Evolutionary conservation across 148 eudicot species (phyloP).

Genomic region (Rhododendron molle): DNA sequence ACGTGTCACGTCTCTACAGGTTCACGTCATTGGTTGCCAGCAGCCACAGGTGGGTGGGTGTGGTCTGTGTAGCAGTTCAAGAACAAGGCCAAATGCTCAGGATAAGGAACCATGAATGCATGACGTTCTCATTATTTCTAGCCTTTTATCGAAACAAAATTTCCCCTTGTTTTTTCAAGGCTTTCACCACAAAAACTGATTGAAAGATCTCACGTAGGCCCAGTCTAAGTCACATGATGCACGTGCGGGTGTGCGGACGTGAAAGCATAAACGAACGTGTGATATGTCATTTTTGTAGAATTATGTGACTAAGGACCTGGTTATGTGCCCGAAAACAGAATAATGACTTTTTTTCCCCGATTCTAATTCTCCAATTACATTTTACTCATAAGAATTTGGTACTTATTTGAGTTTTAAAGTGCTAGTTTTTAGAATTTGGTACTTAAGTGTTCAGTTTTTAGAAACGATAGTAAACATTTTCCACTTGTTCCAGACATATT

Average conservation of each 20-base stretch:
- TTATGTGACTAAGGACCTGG: too few species aligned
- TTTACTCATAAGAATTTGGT: too few species aligned
- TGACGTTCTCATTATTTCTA: not conserved
- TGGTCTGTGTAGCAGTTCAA: not conserved
- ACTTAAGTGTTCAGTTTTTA: not conserved
- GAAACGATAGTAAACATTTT: too few species aligned
- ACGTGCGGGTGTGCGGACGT: too few species aligned
- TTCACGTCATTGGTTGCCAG: not conserved
- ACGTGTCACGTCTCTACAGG: not conserved
- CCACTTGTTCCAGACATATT: too few species aligned
- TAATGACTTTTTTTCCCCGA: not conserved
- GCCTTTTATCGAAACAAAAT: not conserved
- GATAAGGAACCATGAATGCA: not conserved
- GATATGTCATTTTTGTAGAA: too few species aligned
- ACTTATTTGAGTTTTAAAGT: too few species aligned
- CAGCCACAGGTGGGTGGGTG: not conserved
- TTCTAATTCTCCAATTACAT: too few species aligned
- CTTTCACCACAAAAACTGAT: not conserved
- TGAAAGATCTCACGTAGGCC: not conserved
- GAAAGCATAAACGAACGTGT: too few species aligned
- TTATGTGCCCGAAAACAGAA: too few species aligned
- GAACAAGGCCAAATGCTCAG: not conserved
- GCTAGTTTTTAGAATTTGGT: not conserved
- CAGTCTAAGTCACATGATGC: not conserved
- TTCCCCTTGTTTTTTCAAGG: not conserved